Evolutionary conservation across 495 filamentous ascomycete genomes (phyloP).

Genomic region (Pseudevernia furfuracea): DNA sequence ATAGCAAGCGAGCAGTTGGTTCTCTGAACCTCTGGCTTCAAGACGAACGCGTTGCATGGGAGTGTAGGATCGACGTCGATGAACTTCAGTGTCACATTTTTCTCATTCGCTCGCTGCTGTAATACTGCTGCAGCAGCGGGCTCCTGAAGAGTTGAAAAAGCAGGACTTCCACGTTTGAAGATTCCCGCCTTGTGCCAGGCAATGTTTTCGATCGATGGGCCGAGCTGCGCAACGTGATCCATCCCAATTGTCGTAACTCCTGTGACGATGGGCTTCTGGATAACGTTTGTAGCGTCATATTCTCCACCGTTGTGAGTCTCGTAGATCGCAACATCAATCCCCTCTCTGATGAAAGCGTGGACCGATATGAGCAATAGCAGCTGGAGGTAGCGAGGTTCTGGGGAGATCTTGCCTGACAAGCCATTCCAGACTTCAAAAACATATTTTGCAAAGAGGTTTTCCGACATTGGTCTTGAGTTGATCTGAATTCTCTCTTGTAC

Average conservation of each 20-base stretch:
- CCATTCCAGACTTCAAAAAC: constrained; percentile 62
- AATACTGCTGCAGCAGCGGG: constrained; percentile 51
- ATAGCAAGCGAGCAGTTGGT: constrained; percentile 38
- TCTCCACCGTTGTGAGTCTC: constrained; percentile 83
- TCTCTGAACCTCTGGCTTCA: constrained; percentile 35
- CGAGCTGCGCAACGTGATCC: constrained; percentile 68
- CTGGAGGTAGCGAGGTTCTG: constrained; percentile 50
- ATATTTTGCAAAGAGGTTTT: constrained; percentile 48
- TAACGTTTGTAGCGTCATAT: constrained; percentile 76
- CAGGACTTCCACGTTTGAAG: constrained; percentile 58
- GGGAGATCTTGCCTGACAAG: constrained; percentile 23
- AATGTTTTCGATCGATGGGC: constrained; percentile 67
- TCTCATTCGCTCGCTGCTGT: constrained; percentile 54
- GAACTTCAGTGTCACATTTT: constrained; percentile 46
- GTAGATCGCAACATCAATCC: constrained; percentile 63
- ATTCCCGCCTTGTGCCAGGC: constrained; percentile 90
- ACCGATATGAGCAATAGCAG: constrained; percentile 66
- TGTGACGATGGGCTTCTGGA: constrained; percentile 55
- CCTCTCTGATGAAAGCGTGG: constrained; percentile 64
- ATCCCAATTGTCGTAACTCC: constrained; percentile 71
- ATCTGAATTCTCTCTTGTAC: constrained; percentile 61
- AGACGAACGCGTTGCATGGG: constrained; percentile 23
- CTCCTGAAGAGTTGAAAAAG: constrained; percentile 61
- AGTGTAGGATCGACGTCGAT: constrained; percentile 45
- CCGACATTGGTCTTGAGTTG: constrained; percentile 43